A percentile compares a stretch with the other conserved stretches of the same genome.
These are phyloP conservation scores for Blastocystis sp. DNA, from an alignment of 352 stramenopile genomes.

Conservation along the genomic window DNA sequence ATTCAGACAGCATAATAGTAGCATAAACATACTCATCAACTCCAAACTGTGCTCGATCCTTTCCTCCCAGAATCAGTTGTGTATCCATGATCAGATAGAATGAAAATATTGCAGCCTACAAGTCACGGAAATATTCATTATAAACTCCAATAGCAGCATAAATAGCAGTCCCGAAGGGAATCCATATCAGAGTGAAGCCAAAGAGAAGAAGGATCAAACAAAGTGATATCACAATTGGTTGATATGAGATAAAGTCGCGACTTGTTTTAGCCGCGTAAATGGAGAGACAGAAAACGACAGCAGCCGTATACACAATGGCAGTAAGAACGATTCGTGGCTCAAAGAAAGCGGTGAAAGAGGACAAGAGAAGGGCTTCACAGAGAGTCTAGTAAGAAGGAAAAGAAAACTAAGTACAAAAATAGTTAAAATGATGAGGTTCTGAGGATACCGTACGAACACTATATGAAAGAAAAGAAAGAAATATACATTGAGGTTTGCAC, in stretches of 20 bases:
- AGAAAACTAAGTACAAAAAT: not conserved
- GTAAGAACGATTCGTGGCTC: not conserved
- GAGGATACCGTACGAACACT: slow-evolving; percentile 14
- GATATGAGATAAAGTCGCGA: not conserved
- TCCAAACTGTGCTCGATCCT: not conserved
- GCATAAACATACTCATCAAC: slow-evolving; percentile 33
- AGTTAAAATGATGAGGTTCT: not conserved
- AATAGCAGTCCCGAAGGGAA: not conserved
- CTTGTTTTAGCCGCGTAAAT: not conserved
- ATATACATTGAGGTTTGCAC: not conserved
- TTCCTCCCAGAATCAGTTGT: slow-evolving; percentile 8
- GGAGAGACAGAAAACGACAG: not conserved
- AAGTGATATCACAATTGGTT: not conserved
- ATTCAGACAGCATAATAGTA: not conserved
- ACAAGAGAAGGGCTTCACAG: not conserved
- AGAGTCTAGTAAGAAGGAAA: not conserved
- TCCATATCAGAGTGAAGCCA: not conserved
- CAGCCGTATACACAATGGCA: not conserved
- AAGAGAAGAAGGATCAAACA: not conserved
- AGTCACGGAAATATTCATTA: too few species aligned
- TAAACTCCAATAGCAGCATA: not conserved
- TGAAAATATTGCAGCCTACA: not conserved
- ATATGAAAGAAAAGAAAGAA: not conserved
- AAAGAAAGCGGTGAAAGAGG: not conserved
- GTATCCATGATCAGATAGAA: slow-evolving; percentile 13